Conservation (phyloP, 495 filamentous ascomycete genomes). For the Hypoxylon cercidicola region DNA sequence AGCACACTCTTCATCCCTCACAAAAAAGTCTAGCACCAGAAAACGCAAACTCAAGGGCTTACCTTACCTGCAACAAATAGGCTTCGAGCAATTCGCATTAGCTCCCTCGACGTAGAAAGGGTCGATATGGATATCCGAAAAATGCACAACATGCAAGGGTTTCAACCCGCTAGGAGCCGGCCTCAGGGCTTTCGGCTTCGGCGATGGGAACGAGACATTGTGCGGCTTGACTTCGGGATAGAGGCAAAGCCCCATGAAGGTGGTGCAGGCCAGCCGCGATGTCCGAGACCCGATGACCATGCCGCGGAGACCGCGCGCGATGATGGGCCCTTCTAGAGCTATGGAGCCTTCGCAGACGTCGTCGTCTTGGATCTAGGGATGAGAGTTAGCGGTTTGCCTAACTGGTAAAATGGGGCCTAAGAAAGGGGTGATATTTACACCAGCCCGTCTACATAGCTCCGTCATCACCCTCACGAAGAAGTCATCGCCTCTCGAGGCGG, state of each 20-base stretch:
- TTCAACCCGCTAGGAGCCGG: slow-evolving; percentile 57
- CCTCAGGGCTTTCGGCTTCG: slow-evolving; percentile 52
- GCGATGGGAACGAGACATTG: slow-evolving; percentile 56
- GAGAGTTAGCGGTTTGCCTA: slow-evolving; percentile 2
- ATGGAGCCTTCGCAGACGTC: slow-evolving; percentile 64
- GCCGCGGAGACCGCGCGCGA: slow-evolving; percentile 57
- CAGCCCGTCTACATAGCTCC: slow-evolving; percentile 57
- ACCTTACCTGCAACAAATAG: slow-evolving; percentile 63
- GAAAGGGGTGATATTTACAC: slow-evolving; percentile 42
- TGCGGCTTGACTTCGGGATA: slow-evolving; percentile 56
- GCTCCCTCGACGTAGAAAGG: slow-evolving; percentile 60
- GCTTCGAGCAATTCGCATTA: slow-evolving; percentile 63
- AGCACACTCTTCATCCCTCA: neutral
- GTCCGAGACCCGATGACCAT: slow-evolving; percentile 59
- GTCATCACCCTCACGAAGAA: slow-evolving; percentile 55
- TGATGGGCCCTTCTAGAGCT: slow-evolving; percentile 59
- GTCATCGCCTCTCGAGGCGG: slow-evolving; percentile 55
- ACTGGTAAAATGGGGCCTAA: neutral
- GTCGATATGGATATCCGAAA: slow-evolving; percentile 67
- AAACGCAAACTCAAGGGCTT: neutral
- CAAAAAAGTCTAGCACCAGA: neutral
- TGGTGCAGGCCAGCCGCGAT: slow-evolving; percentile 59
- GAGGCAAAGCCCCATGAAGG: slow-evolving; percentile 60
- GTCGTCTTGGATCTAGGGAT: slow-evolving; percentile 48
- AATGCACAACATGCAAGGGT: slow-evolving; percentile 64